Percentiles rank a stretch among this genome's conserved stretches.
Conservation (phyloP, 805 yeast species). For the Hanseniaspora lachancei region DNA sequence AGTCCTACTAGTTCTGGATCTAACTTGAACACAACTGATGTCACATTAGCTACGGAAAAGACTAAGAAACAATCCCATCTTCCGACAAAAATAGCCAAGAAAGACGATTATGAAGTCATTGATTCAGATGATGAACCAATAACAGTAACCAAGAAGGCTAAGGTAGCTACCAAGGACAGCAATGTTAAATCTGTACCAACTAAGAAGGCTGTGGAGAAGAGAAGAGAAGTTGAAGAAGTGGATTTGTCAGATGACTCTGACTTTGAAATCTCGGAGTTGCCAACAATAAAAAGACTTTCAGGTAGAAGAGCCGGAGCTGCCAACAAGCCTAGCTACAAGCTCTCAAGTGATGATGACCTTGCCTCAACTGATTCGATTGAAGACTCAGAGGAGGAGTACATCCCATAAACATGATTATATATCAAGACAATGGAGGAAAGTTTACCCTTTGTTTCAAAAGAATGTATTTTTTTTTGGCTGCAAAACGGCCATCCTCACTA, state of each 20-base stretch:
- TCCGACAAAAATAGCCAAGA: constrained; percentile 15
- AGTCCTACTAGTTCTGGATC: constrained; percentile 13
- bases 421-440: neutral
- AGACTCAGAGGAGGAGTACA: constrained; percentile 17
- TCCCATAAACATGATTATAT: neutral
- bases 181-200: neutral
- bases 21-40: neutral
- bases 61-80: neutral
- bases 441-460: neutral
- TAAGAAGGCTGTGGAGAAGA: neutral
- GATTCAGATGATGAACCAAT: constrained; percentile 15
- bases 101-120: constrained; percentile 10
- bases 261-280: constrained; percentile 12
- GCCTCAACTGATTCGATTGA: constrained; percentile 18
- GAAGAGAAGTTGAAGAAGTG: constrained; percentile 14
- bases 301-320: constrained; percentile 17
- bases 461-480: neutral
- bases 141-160: constrained; percentile 20
- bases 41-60: neutral
- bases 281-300: constrained; percentile 15
- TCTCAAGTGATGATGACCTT: constrained; percentile 18
- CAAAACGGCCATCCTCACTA: too few species aligned
- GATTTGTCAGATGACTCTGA: constrained; percentile 13
- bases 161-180: constrained; percentile 13
- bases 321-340: constrained; percentile 23